Evolutionary conservation across 495 filamentous ascomycete species (phyloP), one percentile per base, ranked within the genome.

Genomic region (Penicillium turbatum): DNA sequence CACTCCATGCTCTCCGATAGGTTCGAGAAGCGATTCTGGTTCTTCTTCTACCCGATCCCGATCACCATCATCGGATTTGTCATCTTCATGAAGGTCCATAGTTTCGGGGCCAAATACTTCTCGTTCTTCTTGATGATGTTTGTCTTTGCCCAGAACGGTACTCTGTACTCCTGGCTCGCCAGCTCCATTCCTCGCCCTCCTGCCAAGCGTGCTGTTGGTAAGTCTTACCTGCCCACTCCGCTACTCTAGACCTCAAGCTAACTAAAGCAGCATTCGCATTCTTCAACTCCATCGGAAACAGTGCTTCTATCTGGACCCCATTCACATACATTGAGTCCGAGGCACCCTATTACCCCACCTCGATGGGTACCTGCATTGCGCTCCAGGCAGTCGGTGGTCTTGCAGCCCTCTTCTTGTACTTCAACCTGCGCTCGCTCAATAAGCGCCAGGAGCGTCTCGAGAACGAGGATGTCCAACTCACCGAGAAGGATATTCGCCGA

Each of bases 121-220:
- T 72, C 72, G 42, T 65, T 80, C 37, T 80, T 80, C 71, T 66
- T 80, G 38, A 77, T 82, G 72, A 66, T 75, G 48, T 80, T 80
- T 48, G 74, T 78, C 35, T 80, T 80, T 52, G 71, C 77, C 12
- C 76, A 76, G 57, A 79, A 79, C 62, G 71, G 71, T 34, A 79
- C 78, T 17, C 58, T 79, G 16, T 80, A 77, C 54, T 77, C 76
- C n/a, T 81, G 78, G 79, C 76, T 81, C 44, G 73, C 75, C 2
- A 78, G 72, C 51, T 68, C 74, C 2, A 73, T 81, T 49, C 77
- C 78, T 8, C 73, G 78, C 1, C 77, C 79, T 2, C 77, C 76
- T 0, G 75, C 79, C 6, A 81, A 82, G 59, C 76, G 79, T 32
- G 79, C 79, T 42, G 78, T 75, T 9, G 49, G 49, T 51, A 36